Conservation (phyloP, 371 early-diverging fungal genomes). For the Nematocida ausubeli region DNA sequence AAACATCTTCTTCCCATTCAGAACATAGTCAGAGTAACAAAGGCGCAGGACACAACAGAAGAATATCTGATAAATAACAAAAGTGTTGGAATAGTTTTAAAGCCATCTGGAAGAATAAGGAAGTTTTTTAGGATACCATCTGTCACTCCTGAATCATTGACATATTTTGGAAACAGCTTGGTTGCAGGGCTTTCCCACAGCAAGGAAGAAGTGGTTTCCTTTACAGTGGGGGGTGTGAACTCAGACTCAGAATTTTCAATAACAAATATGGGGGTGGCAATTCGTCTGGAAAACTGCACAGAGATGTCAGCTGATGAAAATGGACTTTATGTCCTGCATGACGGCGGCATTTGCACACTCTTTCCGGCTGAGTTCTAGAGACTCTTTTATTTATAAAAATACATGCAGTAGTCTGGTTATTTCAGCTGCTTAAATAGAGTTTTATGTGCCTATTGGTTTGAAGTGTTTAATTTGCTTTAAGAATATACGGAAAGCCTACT, state of each 20-base stretch:
- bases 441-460: too few relatives aligned
- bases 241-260: slow-evolving; percentile 37
- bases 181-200: slow-evolving; percentile 32
- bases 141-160: slow-evolving; percentile 16
- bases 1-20: slow-evolving; percentile 11
- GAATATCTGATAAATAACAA: slow-evolving; percentile 36
- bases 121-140: slow-evolving; percentile 34
- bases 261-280: slow-evolving; percentile 15
- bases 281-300: slow-evolving; percentile 3
- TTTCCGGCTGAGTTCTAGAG: slow-evolving; percentile 8
- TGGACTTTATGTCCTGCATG: slow-evolving; percentile 1
- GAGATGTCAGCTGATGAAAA: neutral
- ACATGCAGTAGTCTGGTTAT: too few relatives aligned
- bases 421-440: too few relatives aligned
- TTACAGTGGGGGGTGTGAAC: slow-evolving; percentile 40
- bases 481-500: too few relatives aligned
- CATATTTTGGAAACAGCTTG: slow-evolving; percentile 7
- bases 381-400: too few relatives aligned
- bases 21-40: neutral
- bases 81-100: slow-evolving; percentile 6
- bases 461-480: too few relatives aligned
- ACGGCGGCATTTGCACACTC: slow-evolving; percentile 9
- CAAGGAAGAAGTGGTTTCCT: slow-evolving; percentile 41
- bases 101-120: slow-evolving; percentile 2
- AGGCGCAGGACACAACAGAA: neutral